These are phyloP conservation scores for Aotearoamyces nothofagi DNA, from an alignment of 2,329 filamentous ascomycete species.

Conservation along the genomic window DNA sequence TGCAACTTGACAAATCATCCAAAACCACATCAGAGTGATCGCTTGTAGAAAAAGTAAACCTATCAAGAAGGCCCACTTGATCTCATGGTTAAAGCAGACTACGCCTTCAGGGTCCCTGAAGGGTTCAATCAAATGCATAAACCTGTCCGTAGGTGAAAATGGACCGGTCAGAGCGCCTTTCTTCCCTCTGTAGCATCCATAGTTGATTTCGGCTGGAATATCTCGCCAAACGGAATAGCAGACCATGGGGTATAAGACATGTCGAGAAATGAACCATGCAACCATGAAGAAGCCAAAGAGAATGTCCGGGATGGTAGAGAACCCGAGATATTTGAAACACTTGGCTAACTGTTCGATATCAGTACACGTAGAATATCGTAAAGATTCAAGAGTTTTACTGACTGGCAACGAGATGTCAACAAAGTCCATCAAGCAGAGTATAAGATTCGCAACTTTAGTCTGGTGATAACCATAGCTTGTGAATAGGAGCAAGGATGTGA, in stretches of 20 bases:
- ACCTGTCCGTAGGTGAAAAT: constrained; percentile 31
- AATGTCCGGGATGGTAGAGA: constrained; percentile 60
- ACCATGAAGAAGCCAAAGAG: constrained; percentile 77
- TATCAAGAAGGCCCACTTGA: constrained; percentile 64
- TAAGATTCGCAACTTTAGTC: constrained; percentile 75
- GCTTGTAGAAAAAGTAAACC: constrained; percentile 65
- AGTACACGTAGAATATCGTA: too few species aligned
- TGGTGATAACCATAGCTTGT: constrained; percentile 77
- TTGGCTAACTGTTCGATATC: constrained; percentile 63
- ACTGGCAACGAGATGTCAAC: constrained; percentile 82
- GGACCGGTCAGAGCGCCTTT: constrained; percentile 39
- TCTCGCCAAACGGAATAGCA: constrained; percentile 71
- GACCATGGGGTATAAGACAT: constrained; percentile 63
- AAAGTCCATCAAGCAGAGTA: constrained; percentile 85
- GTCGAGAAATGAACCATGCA: constrained; percentile 71
- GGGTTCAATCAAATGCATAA: constrained; percentile 54
- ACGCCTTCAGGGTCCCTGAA: constrained; percentile 56
- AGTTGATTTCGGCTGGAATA: constrained; percentile 42
- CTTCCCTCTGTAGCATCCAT: constrained; percentile 56
- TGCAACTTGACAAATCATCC: constrained; percentile 74
- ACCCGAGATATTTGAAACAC: constrained; percentile 80
- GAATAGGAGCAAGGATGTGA: constrained; percentile 70
- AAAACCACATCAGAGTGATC: constrained; percentile 78
- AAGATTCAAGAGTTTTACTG: too few species aligned
- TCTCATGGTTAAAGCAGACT: constrained; percentile 63